phyloP scores from a whole-genome alignment of 352 stramenopile species.

The Phytophthora pseudosyringae region DNA sequence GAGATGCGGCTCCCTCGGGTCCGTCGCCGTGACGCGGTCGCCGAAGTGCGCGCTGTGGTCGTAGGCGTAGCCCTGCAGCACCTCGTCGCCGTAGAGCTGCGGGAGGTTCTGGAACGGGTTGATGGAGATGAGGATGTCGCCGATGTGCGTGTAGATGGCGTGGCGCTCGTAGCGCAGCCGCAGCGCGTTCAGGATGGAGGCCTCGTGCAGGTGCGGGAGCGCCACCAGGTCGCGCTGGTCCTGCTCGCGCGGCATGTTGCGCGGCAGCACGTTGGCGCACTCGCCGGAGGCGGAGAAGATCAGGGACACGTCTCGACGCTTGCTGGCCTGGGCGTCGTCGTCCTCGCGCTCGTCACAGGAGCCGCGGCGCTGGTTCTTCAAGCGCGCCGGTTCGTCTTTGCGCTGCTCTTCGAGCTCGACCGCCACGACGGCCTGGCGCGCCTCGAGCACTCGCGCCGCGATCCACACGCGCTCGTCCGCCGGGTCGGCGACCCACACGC shows the following conservation, averaged over 20 bases:
- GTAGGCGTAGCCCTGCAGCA: slow-evolving; percentile 58
- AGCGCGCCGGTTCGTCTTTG: slow-evolving; percentile 9
- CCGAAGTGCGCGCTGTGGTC: slow-evolving; percentile 27
- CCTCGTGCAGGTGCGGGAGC: slow-evolving; percentile 87
- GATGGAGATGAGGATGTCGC: slow-evolving; percentile 88
- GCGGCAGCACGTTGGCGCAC: slow-evolving; percentile 72
- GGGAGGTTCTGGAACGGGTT: slow-evolving; percentile 86
- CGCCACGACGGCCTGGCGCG: slow-evolving; percentile 10
- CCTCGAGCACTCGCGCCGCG: slow-evolving; percentile 48
- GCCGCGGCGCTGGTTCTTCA: slow-evolving; percentile 7
- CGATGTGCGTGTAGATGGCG: slow-evolving; percentile 88
- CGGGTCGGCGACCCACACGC: slow-evolving; percentile 74
- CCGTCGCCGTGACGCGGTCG: slow-evolving; percentile 15
- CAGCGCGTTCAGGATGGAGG: slow-evolving; percentile 83
- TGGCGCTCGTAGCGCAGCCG: slow-evolving; percentile 79
- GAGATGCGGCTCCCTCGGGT: slow-evolving; percentile 58
- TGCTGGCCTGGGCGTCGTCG: slow-evolving; percentile 16
- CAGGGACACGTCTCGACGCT: slow-evolving; percentile 46
- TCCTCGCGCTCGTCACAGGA: slow-evolving; percentile 23
- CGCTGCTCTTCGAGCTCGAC: slow-evolving; percentile 34
- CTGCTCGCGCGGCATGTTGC: slow-evolving; percentile 67
- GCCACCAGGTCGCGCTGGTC: slow-evolving; percentile 80
- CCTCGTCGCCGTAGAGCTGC: slow-evolving; percentile 63
- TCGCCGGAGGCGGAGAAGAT: slow-evolving; percentile 47
- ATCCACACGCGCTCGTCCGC: slow-evolving; percentile 66